Percentiles rank a stretch among this genome's conserved stretches.
These are phyloP conservation scores for Dictyophora rubrovolvata DNA, from an alignment of 768 basidiomycete species.

Conservation along the genomic window DNA sequence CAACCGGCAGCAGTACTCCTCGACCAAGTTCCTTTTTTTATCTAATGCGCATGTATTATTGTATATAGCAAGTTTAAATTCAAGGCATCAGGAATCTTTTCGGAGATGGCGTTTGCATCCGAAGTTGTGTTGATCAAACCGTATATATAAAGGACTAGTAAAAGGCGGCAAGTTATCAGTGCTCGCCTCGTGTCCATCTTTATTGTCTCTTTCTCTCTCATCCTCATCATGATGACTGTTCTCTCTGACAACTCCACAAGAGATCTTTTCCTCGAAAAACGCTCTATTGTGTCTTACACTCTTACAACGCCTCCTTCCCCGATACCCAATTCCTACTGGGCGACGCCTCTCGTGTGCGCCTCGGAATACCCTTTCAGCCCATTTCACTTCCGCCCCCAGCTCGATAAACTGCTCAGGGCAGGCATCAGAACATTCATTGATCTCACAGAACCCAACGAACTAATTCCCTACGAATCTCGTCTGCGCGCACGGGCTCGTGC, in stretches of 20 bases:
- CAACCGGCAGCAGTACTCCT: no score
- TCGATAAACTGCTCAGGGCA: constrained; percentile 59
- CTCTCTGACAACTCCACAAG: no score
- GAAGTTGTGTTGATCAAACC: neutral
- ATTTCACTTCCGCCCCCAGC: constrained; percentile 45
- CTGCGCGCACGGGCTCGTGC: constrained; percentile 43
- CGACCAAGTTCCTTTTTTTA: no score
- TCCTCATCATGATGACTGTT: neutral
- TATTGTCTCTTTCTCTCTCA: neutral
- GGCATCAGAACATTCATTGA: constrained; percentile 78
- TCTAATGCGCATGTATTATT: no score
- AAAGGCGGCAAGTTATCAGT: neutral
- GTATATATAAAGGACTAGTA: no score
- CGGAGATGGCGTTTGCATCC: neutral
- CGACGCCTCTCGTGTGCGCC: constrained; percentile 57
- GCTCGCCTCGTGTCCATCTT: neutral
- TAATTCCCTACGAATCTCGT: constrained; percentile 51
- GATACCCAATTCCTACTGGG: constrained; percentile 55
- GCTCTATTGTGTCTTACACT: neutral
- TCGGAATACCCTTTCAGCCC: constrained; percentile 66
- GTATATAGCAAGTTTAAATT: no score
- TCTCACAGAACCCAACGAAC: constrained; percentile 73
- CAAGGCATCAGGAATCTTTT: neutral
- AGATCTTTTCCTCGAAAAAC: neutral
- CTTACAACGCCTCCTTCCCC: neutral